Percentiles rank a stretch among this genome's conserved stretches.
Conservation (phyloP, 73 alveolate genomes). For the Paramecium bursaria region DNA sequence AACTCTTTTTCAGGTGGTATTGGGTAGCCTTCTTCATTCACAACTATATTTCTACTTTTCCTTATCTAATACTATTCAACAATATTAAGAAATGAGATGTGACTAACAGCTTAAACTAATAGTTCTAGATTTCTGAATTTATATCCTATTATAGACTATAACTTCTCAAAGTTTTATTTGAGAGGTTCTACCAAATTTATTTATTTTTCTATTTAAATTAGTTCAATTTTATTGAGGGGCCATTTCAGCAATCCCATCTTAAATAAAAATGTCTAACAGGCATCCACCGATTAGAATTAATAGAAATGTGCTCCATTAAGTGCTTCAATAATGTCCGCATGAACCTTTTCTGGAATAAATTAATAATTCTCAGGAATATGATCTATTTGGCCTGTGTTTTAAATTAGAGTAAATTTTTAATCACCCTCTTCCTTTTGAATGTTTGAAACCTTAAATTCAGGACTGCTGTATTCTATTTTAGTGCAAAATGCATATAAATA, state of each 20-base stretch:
- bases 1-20: too few species aligned
- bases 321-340: conserved; percentile 54
- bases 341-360: conserved; percentile 46
- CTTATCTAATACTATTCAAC: not conserved
- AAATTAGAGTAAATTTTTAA: not conserved
- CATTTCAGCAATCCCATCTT: not conserved
- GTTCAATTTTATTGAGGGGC: too few species aligned
- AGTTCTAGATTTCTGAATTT: conserved; percentile 2
- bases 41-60: not conserved
- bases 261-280: conserved; percentile 14
- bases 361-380: conserved; percentile 40
- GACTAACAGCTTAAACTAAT: conserved; percentile 17
- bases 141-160: conserved; percentile 16
- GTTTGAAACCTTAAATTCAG: not conserved
- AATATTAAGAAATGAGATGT: not conserved
- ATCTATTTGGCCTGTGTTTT: not conserved
- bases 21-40: not conserved
- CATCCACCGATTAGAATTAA: conserved; percentile 1
- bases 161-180: not conserved
- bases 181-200: not conserved
- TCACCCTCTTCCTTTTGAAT: not conserved
- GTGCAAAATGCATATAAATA: not conserved
- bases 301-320: conserved; percentile 27
- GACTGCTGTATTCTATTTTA: not conserved
- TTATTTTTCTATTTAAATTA: too few species aligned